Conservation (phyloP, 2,329 filamentous ascomycete genomes). For the Talaromyces sp. region DNA sequence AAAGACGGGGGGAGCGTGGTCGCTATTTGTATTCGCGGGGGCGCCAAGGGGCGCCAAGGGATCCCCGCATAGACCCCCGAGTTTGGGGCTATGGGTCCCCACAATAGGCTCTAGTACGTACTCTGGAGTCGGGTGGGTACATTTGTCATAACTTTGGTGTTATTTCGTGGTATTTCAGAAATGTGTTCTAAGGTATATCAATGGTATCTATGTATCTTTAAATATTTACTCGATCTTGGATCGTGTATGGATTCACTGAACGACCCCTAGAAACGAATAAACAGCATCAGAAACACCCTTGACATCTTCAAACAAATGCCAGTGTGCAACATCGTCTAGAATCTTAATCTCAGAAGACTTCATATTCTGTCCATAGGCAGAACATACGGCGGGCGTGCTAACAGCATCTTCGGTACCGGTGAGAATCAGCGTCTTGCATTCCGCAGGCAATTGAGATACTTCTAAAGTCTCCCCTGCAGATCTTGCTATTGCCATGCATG, state of each 20-base stretch:
- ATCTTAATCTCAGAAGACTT: slow-evolving; percentile 28
- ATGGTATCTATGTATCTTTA: not conserved
- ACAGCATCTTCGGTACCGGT: slow-evolving; percentile 50
- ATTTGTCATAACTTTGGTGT: too few species aligned
- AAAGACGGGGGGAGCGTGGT: not conserved
- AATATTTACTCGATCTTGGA: not conserved
- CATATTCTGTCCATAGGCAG: slow-evolving; percentile 32
- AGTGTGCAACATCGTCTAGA: slow-evolving; percentile 50
- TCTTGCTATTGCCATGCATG: slow-evolving; percentile 49
- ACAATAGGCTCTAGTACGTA: too few species aligned
- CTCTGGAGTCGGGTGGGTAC: too few species aligned
- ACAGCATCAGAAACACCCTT: slow-evolving; percentile 32
- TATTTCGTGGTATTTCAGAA: too few species aligned
- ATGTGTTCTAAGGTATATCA: not conserved
- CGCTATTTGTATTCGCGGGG: not conserved
- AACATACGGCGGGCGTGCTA: slow-evolving; percentile 37
- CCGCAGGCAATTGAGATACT: slow-evolving; percentile 28
- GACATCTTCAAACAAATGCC: slow-evolving; percentile 53
- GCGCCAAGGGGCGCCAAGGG: not conserved
- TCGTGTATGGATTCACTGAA: not conserved
- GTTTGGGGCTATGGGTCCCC: too few species aligned
- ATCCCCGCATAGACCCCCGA: not conserved
- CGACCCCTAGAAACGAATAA: slow-evolving; percentile 3
- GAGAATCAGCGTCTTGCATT: slow-evolving; percentile 38
- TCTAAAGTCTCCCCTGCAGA: slow-evolving; percentile 34